Base-by-base conservation (phyloP, 805 yeast species). In the Teunomyces pallodes region DNA sequence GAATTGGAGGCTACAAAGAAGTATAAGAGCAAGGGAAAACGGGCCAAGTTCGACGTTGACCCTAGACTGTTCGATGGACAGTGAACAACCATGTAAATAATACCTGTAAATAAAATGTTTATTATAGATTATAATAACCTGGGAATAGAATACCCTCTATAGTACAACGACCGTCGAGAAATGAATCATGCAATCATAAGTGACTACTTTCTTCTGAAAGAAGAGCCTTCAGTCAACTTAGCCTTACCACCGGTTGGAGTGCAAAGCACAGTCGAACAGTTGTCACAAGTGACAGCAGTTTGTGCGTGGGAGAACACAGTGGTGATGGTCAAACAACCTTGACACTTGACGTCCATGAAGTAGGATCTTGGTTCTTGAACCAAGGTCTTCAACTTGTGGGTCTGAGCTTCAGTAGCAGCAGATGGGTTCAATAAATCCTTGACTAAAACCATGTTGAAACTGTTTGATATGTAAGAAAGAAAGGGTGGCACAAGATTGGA, bases 161-260 rank as follows among this genome's bases (percentile, higher is more conserved):
- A 13, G 26, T 38, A 38, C 41, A 38, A 20, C 41, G 41, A 38
- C 41, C 30, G 41, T 38, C 41, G 41, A 38, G 41, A 38, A 38
- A 38, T 38, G 41, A 38, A 38, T 38, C 41, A 38, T 38, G 41
- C 41, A 38, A 38, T 38, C 41, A 38, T 38, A 24, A 35, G n/a
- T 38, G 41, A 38, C 61, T 64, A 69, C 67, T 69, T 69, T 60
- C 62, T 67, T 66, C 74, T 69, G 67, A 67, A 67, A 47, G 74
- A 69, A 49, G 65, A 64, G 46, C 74, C 74, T 65, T 69, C 74
- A 52, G 71, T 64, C 64, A 69, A 67, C 65, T 67, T 67, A 54
- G 73, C 72, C 63, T 69, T 69, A 64, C 74, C 74, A 59, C 74
- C 74, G 47, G 74, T 63, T 42, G 74, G 74, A 51, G 70, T 64